Percentiles rank a stretch among this genome's conserved stretches.
phyloP scores from a whole-genome alignment of 495 filamentous ascomycete genomes.

The Recurvomyces mirabilis region DNA sequence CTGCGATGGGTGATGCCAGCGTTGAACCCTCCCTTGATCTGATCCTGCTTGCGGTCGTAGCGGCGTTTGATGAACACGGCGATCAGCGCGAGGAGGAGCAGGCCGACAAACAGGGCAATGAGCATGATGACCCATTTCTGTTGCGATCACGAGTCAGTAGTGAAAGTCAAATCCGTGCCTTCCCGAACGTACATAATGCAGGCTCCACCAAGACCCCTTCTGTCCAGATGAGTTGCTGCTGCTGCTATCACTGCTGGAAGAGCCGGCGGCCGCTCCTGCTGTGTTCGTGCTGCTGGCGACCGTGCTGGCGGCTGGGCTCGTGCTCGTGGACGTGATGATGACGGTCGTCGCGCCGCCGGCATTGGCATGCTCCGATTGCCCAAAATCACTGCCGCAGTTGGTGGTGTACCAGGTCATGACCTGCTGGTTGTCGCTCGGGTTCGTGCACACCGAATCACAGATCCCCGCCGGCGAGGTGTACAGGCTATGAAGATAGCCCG shows the following conservation, averaged over 20 bases:
- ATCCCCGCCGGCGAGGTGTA: constrained; percentile 28
- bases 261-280: background rate
- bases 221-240: background rate
- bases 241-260: background rate
- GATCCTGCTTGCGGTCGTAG: constrained; percentile 23
- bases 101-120: constrained; percentile 27
- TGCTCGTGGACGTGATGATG: background rate
- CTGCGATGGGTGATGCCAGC: constrained; percentile 19
- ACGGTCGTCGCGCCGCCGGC: background rate
- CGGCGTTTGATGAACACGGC: constrained; percentile 24
- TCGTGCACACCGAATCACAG: constrained; percentile 33
- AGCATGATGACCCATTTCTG: constrained; percentile 31
- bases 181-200: constrained; percentile 4
- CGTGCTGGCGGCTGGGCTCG: background rate
- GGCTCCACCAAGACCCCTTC: constrained; percentile 1
- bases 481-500: constrained; percentile 32
- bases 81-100: constrained; percentile 22
- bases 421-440: constrained; percentile 28
- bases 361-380: constrained; percentile 7
- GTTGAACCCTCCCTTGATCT: constrained; percentile 18
- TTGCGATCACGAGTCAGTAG: too few species aligned
- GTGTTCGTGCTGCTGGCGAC: background rate
- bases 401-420: constrained; percentile 41
- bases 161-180: too few species aligned
- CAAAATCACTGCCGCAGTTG: constrained; percentile 20